Base-by-base conservation (phyloP, 1,139 yeast species). In the Diutina siamensis region DNA sequence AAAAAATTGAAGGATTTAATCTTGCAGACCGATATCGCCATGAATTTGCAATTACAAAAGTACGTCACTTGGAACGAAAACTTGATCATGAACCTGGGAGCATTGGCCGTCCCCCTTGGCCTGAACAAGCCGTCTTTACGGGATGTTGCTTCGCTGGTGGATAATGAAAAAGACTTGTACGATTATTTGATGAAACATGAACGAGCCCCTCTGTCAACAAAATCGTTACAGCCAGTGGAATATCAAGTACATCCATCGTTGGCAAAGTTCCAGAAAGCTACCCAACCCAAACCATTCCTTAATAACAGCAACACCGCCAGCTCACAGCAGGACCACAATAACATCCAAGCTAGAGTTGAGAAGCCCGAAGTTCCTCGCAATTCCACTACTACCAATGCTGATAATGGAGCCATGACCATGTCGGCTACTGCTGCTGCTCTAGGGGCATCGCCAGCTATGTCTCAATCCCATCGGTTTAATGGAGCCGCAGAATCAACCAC, bases 51-150 rank as follows among this genome's bases (percentile, higher is more conserved):
- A 62, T 68, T 92, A 49, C 94, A 85, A 56, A 87, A 88, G 59
- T 89, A 83, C 58, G 82, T 97, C 5, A 84, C 92, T 35, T 83
- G 88, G 72, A 77, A 80, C 48, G 97, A 92, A 61, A 85, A 85
- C 36, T 71, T 85, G 50, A 74, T 86, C 28, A 75, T 92, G 67
- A 88, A 89, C 56, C 74, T 86, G 20, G 97, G 97, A 27, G 84
- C 88, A 36, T 78, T 85, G 49, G 72, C 89, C 8, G 69, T 83
- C 46, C 97, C 97, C 2, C 67, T 88, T 48, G 60, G 57, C 20
- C 57, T 53, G 34, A 62, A 64, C 8, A 74, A 77, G 50, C 68
- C 71, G 25, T 80, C 95, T 2, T 81, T 89, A 84, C 83, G 81
- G 57, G 66, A 75, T 15, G 68, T 84, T 54, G 94, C 95, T 0